phyloP scores from a whole-genome alignment of 208 protist species.

The Trypanosomatidae sp. region DNA sequence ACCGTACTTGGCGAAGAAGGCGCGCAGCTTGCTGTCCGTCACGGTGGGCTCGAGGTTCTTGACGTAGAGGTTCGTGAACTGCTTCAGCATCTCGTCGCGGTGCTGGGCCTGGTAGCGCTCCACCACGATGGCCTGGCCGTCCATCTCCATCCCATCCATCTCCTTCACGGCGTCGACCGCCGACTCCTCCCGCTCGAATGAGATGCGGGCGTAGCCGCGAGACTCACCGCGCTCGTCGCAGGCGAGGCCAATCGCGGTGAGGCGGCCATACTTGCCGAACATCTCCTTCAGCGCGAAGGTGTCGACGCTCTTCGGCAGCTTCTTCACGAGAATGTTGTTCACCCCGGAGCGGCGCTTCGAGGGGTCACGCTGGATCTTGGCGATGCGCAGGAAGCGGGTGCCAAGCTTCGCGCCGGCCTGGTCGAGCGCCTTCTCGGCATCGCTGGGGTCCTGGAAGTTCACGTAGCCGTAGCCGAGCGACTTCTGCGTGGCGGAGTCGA shows the following conservation, averaged over 20 bases:
- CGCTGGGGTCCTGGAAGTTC: slow-evolving; percentile 97
- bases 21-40: slow-evolving; percentile 93
- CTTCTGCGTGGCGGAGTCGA: slow-evolving; percentile 96
- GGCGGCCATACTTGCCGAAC: slow-evolving; percentile 94
- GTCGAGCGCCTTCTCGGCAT: slow-evolving; percentile 98
- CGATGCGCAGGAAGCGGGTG: slow-evolving; percentile 95
- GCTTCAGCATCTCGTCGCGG: slow-evolving; percentile 90
- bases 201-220: slow-evolving; percentile 97
- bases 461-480: slow-evolving; percentile 99
- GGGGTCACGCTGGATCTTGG: slow-evolving; percentile 99
- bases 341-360: slow-evolving; percentile 96
- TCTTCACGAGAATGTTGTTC: slow-evolving; percentile 99
- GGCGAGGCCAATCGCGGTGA: slow-evolving; percentile 91
- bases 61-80: slow-evolving; percentile 99
- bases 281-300: slow-evolving; percentile 95
- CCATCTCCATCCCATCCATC: slow-evolving; percentile 83
- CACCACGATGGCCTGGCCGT: slow-evolving; percentile 94
- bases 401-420: slow-evolving; percentile 96
- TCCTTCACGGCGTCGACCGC: slow-evolving; percentile 91
- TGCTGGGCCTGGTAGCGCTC: slow-evolving; percentile 96
- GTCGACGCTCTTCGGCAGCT: slow-evolving; percentile 95
- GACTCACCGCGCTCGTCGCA: slow-evolving; percentile 91
- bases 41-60: slow-evolving; percentile 98
- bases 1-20: slow-evolving; percentile 95
- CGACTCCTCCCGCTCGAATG: slow-evolving; percentile 94